Evolutionary conservation across 345 rosid genomes (phyloP), one percentile per base, ranked within the genome.

Genomic region (Capsella bursapastoris): DNA sequence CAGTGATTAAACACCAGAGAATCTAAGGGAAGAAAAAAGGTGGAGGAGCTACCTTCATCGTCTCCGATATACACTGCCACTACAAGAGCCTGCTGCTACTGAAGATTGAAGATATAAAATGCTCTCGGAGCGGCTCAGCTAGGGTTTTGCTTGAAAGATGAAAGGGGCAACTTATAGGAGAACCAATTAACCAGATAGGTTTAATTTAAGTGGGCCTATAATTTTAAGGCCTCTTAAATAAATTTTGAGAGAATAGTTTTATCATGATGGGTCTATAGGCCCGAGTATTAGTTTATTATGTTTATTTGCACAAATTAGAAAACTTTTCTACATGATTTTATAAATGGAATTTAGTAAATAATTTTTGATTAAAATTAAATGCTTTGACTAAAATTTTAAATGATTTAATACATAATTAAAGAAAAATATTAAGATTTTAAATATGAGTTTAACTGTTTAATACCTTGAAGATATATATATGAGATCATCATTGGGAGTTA

Each of bases 21-120:
- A 57, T 8, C 31, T 0, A 16, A 2, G 22, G 40, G 29, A 64
- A 57, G 73, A 6, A 9, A 41, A 41, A 70, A 1, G 29, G 57
- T 29, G 40, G 50, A 32, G 31, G 50, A 58, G 49, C 50, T 22
- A 71, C 81, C 78, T 78, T 78, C 81, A 78, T 78, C 64, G 48
- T 68, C 69, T 32, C 7, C 50, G 79, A 52, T 60, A 10, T 16
- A 64, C 18, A 63, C 64, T 53, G 80, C 37, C 37, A 31, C 60
- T 34, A 31, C 13, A 64, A n/a, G 65, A 28, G 71, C 34, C 67
- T 29, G 61, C 32, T 5, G 27, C 11, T 22, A 22, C 25, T 61
- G 48, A 75, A 34, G 55, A 6, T 5, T 1, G 32, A 51, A 37
- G 13, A 4, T 66, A 29, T 50, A 65, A 48, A 47, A 57, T 41